Evolutionary conservation across 1,284 basidiomycete species (phyloP).

Genomic region (Pascua guehoae): DNA sequence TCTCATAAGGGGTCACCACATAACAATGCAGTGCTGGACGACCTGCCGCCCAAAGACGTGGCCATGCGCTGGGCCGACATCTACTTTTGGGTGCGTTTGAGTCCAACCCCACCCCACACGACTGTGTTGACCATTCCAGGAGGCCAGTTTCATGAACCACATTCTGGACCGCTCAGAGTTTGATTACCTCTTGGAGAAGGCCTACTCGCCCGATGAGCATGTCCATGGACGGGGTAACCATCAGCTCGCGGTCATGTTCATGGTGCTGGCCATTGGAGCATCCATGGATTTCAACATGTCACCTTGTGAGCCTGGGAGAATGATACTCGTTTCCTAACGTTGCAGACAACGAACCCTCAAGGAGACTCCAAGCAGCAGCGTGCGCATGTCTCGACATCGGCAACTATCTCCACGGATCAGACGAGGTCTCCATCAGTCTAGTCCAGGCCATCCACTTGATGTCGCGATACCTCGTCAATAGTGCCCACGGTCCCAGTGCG

Average conservation of each 20-base stretch:
- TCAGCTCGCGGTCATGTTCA: constrained; percentile 12
- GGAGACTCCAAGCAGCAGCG: too few relatives aligned
- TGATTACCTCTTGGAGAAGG: background rate
- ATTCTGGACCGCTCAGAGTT: constrained; percentile 8
- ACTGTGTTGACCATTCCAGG: background rate
- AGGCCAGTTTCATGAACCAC: constrained; percentile 11
- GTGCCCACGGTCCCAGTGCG: background rate
- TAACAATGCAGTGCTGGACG: background rate
- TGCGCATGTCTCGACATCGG: too few relatives aligned
- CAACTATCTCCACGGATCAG: too few relatives aligned
- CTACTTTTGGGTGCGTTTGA: constrained; percentile 7
- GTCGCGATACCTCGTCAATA: constrained; percentile 10
- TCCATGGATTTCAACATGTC: constrained; percentile 11
- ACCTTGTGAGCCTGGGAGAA: background rate
- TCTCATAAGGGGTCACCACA: too few relatives aligned
- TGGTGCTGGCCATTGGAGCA: constrained; percentile 16
- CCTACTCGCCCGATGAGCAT: background rate
- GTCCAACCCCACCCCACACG: background rate
- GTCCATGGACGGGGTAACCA: constrained; percentile 10
- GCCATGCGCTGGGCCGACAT: background rate
- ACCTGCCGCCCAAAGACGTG: background rate
- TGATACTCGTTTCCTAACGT: too few relatives aligned
- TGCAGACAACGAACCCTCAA: too few relatives aligned
- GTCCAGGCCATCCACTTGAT: constrained; percentile 18
- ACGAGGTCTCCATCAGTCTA: constrained; percentile 6